A percentile compares a stretch with the other conserved stretches of the same genome.
These are phyloP conservation scores for Samsoniella hepiali DNA, from an alignment of 2,329 filamentous ascomycete species.

Conservation along the genomic window DNA sequence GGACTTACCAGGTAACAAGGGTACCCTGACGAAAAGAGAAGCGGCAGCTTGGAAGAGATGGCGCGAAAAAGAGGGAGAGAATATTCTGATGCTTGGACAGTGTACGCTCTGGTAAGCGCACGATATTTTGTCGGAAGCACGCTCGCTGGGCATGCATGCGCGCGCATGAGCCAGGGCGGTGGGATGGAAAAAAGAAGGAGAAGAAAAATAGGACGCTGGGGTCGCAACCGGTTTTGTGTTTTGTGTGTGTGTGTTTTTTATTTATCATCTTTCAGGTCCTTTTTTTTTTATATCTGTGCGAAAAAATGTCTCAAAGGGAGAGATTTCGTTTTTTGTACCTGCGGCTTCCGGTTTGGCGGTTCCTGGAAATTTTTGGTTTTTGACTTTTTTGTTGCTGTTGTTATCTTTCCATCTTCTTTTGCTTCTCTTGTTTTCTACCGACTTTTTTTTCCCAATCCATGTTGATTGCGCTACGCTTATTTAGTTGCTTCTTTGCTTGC, in stretches of 20 bases:
- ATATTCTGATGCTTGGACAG: background rate
- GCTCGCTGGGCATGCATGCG: background rate
- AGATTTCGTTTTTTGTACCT: background rate
- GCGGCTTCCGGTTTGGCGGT: slow-evolving; percentile 14
- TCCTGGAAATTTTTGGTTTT: slow-evolving; percentile 14
- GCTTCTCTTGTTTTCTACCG: slow-evolving; percentile 12
- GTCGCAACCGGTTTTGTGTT: background rate
- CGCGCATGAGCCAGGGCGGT: background rate
- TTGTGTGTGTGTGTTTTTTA: background rate
- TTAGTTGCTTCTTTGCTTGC: background rate
- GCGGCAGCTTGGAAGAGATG: background rate
- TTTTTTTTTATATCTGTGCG: slow-evolving; percentile 18
- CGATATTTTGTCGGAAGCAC: slow-evolving; percentile 1
- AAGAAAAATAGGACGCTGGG: background rate
- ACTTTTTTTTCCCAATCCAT: slow-evolving; percentile 4
- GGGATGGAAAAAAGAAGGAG: background rate
- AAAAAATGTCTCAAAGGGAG: slow-evolving; percentile 11
- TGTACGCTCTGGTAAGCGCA: slow-evolving; percentile 10
- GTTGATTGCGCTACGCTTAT: slow-evolving; percentile 13
- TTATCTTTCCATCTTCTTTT: slow-evolving; percentile 9
- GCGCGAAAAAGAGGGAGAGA: background rate
- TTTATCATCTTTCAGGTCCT: slow-evolving; percentile 9
- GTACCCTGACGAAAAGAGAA: background rate
- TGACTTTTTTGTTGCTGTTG: background rate
- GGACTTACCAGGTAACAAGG: background rate